These are phyloP conservation scores for Nemania serpens DNA, from an alignment of 2,329 filamentous ascomycete genomes.

Conservation along the genomic window DNA sequence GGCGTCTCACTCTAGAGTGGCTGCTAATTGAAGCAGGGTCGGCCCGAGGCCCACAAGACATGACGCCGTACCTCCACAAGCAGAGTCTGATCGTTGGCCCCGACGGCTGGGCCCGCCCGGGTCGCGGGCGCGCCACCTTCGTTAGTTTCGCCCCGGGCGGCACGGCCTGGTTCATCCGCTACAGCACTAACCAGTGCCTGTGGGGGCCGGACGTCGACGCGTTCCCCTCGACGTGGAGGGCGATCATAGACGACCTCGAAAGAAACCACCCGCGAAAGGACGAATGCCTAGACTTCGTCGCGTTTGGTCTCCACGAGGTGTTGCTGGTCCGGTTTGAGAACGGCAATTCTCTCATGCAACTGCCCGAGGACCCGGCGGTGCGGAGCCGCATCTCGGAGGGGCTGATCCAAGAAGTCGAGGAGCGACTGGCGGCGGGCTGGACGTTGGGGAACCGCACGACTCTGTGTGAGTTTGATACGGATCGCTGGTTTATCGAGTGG, in stretches of 20 bases:
- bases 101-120: not conserved
- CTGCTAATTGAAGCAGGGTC: constrained; percentile 10
- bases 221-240: constrained; percentile 16
- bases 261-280: constrained; percentile 18
- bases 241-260: constrained; percentile 14
- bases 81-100: not conserved
- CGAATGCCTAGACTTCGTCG: constrained; percentile 21
- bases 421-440: constrained; percentile 17
- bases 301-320: constrained; percentile 16
- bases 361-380: constrained; percentile 12
- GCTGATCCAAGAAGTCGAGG: constrained; percentile 16
- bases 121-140: constrained; percentile 13
- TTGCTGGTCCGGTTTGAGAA: constrained; percentile 19
- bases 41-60: constrained; percentile 14
- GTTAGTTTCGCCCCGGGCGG: constrained; percentile 20
- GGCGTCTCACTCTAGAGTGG: not conserved
- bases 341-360: constrained; percentile 16
- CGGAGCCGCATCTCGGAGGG: constrained; percentile 6
- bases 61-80: constrained; percentile 7
- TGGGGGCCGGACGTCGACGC: not conserved
- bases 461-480: constrained; percentile 13
- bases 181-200: constrained; percentile 6
- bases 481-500: constrained; percentile 25
- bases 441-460: constrained; percentile 20
- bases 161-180: constrained; percentile 20